phyloP scores from a whole-genome alignment of 805 yeast species.

The Candida sphagnicola region DNA sequence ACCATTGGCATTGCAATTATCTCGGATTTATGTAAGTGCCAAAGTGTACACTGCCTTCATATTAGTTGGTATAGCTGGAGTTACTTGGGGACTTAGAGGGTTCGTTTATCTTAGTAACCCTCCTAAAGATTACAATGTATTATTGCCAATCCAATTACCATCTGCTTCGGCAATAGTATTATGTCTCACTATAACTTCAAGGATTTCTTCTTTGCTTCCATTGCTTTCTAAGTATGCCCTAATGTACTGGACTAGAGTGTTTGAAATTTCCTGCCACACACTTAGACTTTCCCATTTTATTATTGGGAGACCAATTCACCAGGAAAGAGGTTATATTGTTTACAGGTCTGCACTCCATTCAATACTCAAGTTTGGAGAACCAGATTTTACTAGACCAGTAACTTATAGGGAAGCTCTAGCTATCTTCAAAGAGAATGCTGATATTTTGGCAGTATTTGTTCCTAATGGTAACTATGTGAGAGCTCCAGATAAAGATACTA shows the following conservation, averaged over 20 bases:
- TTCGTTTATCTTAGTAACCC: conserved; percentile 16
- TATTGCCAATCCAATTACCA: conserved; percentile 23
- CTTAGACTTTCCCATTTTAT: conserved; percentile 82
- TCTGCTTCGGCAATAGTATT: conserved; percentile 4
- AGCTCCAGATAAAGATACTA: conserved; percentile 74
- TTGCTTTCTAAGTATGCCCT: conserved; percentile 29
- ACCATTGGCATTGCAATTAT: conserved; percentile 68
- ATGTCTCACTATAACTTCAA: neutral
- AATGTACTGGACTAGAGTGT: conserved; percentile 59
- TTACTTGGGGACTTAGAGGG: conserved; percentile 45
- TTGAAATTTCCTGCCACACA: conserved; percentile 49
- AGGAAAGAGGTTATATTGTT: conserved; percentile 66
- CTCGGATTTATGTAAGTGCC: conserved; percentile 69
- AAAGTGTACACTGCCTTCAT: conserved; percentile 73
- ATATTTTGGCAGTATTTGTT: conserved; percentile 54
- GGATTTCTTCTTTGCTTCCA: conserved; percentile 4
- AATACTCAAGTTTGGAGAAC: conserved; percentile 35
- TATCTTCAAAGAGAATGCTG: conserved; percentile 40
- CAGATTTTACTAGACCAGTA: conserved; percentile 60
- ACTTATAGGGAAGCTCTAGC: conserved; percentile 41
- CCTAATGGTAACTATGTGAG: conserved; percentile 81
- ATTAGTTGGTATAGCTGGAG: conserved; percentile 66
- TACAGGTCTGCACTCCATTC: conserved; percentile 50
- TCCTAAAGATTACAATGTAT: conserved; percentile 12
- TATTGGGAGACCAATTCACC: conserved; percentile 54